A percentile compares a stretch with the other conserved stretches of the same genome.
Conservation (phyloP, 768 basidiomycete species). For the Sporobolomyces pararoseus region DNA sequence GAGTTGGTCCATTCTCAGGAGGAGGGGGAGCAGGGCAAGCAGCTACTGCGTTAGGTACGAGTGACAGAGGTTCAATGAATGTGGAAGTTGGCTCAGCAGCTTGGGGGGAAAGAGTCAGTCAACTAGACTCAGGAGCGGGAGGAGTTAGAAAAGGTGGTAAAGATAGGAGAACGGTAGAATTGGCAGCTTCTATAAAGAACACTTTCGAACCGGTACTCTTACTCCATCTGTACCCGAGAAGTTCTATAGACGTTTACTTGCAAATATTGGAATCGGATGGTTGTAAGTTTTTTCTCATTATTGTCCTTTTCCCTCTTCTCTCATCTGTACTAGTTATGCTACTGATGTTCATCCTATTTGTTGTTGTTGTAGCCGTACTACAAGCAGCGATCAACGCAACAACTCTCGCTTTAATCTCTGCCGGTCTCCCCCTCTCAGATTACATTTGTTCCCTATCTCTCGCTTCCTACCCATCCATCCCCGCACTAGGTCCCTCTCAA, state of each 20-base stretch:
- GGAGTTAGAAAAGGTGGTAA: slow-evolving; percentile 31
- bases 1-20: slow-evolving; percentile 52
- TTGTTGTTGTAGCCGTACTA: slow-evolving; percentile 59
- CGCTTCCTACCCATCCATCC: slow-evolving; percentile 65
- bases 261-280: slow-evolving; percentile 94
- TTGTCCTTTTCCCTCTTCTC: background rate
- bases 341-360: too few species aligned
- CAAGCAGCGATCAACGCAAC: slow-evolving; percentile 91
- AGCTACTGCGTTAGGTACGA: too few species aligned
- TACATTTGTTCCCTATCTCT: slow-evolving; percentile 86
- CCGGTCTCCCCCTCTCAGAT: slow-evolving; percentile 84
- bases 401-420: slow-evolving; percentile 81
- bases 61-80: slow-evolving; percentile 78
- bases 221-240: slow-evolving; percentile 83
- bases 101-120: slow-evolving; percentile 69
- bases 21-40: slow-evolving; percentile 43
- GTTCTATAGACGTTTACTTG: slow-evolving; percentile 88
- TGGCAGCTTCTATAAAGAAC: slow-evolving; percentile 78
- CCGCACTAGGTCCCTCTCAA: slow-evolving; percentile 49
- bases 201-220: slow-evolving; percentile 96
- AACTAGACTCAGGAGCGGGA: slow-evolving; percentile 9
- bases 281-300: slow-evolving; percentile 47
- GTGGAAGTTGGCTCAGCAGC: slow-evolving; percentile 83
- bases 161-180: slow-evolving; percentile 55
- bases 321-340: too few species aligned